Evolutionary conservation across 169 alveolate genomes (phyloP).

Genomic region (Eimeria maxima): DNA sequence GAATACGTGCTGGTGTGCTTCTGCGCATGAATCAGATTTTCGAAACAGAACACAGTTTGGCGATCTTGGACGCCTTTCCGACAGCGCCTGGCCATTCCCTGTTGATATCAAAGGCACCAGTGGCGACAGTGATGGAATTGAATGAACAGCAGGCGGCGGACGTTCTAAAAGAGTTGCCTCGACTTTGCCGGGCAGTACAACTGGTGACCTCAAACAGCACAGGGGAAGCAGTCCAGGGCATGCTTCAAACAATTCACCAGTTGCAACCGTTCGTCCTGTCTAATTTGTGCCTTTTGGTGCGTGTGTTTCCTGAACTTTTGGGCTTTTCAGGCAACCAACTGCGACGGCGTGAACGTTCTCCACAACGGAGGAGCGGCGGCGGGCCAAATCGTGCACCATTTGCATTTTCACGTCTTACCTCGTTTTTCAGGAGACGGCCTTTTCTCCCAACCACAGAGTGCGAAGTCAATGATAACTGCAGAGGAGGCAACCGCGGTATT

Average conservation of each 20-base stretch:
- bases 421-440: constrained; percentile 64
- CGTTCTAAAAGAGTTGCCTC: constrained; percentile 75
- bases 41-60: constrained; percentile 80
- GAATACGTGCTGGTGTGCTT: not conserved
- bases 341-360: constrained; percentile 82
- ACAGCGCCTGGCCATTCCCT: constrained; percentile 81
- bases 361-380: constrained; percentile 83
- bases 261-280: not conserved
- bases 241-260: not conserved
- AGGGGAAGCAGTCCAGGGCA: no score
- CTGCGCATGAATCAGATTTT: constrained; percentile 49
- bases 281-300: not conserved
- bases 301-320: not conserved
- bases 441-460: constrained; percentile 67
- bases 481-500: constrained; percentile 59
- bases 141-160: constrained; percentile 77
- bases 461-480: constrained; percentile 63
- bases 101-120: constrained; percentile 79
- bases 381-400: constrained; percentile 81
- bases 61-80: constrained; percentile 83
- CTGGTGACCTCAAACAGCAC: constrained; percentile 31
- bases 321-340: constrained; percentile 66
- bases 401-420: constrained; percentile 81
- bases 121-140: constrained; percentile 59
- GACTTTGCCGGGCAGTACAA: constrained; percentile 83